phyloP scores from a whole-genome alignment of 805 yeast species.

The Ascoidea tarda region DNA sequence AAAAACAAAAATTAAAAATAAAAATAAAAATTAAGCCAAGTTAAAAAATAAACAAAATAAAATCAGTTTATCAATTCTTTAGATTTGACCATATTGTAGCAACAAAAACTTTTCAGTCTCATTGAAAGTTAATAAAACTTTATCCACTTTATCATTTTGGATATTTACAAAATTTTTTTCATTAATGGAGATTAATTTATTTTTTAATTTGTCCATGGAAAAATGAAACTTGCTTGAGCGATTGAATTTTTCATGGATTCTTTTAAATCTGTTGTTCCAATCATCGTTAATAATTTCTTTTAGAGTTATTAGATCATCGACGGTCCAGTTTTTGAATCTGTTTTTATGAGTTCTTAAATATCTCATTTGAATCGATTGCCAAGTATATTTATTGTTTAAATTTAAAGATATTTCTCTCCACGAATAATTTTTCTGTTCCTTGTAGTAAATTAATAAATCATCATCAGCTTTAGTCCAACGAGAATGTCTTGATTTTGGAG shows the following conservation, averaged over 20 bases:
- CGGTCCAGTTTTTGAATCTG: constrained; percentile 21
- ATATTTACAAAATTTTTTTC: no score
- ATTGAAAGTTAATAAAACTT: not conserved
- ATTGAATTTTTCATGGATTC: constrained; percentile 13
- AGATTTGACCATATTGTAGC: not conserved
- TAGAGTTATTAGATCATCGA: constrained; percentile 20
- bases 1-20: no score
- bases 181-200: no score
- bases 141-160: not conserved
- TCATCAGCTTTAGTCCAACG: constrained; percentile 24
- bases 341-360: constrained; percentile 25
- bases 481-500: not conserved
- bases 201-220: not conserved
- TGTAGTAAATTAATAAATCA: constrained; percentile 12
- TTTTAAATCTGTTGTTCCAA: constrained; percentile 26
- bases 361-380: constrained; percentile 35
- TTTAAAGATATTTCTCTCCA: constrained; percentile 25
- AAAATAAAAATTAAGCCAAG: no score
- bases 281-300: constrained; percentile 20
- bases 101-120: not conserved
- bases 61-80: no score
- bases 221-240: not conserved
- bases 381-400: constrained; percentile 14
- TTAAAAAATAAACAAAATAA: no score
- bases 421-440: constrained; percentile 21